These are phyloP conservation scores for Xerocomus amazonicus DNA, from an alignment of 1,284 basidiomycete genomes.

Conservation along the genomic window DNA sequence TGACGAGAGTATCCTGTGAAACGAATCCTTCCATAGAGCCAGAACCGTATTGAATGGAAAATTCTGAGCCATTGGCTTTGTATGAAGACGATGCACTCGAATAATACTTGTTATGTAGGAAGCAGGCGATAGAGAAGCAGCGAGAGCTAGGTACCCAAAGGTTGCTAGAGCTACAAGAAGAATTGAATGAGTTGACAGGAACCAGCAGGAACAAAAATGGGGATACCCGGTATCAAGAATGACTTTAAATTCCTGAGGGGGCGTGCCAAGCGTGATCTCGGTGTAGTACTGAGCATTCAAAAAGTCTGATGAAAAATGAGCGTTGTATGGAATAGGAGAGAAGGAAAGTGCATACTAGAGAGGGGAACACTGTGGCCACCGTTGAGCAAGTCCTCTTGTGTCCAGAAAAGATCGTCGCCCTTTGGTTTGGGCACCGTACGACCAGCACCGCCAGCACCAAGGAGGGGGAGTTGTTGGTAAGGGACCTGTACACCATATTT, in stretches of 20 bases:
- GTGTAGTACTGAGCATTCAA: slow-evolving; percentile 98
- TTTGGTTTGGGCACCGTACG: slow-evolving; percentile 56
- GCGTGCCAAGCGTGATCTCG: slow-evolving; percentile 81
- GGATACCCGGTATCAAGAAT: slow-evolving; percentile 79
- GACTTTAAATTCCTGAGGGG: slow-evolving; percentile 85
- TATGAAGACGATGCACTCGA: slow-evolving; percentile 80
- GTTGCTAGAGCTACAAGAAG: slow-evolving; percentile 69
- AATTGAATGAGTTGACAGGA: slow-evolving; percentile 5
- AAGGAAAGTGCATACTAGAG: slow-evolving; percentile 62
- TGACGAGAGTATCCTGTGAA: slow-evolving; percentile 78
- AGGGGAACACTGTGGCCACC: slow-evolving; percentile 90
- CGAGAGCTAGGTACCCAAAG: slow-evolving; percentile 88
- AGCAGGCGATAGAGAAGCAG: slow-evolving; percentile 97
- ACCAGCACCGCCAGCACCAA: slow-evolving; percentile 71
- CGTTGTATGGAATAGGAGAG: background rate
- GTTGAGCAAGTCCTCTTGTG: slow-evolving; percentile 69
- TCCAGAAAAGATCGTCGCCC: slow-evolving; percentile 75
- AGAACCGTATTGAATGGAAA: slow-evolving; percentile 94
- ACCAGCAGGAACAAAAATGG: background rate
- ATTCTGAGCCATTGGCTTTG: slow-evolving; percentile 88
- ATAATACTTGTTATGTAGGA: slow-evolving; percentile 95
- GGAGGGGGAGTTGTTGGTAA: slow-evolving; percentile 62
- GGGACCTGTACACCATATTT: slow-evolving; percentile 67
- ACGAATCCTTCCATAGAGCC: slow-evolving; percentile 98
- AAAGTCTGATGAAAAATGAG: slow-evolving; percentile 60